Conservation (phyloP, 129 eudicot species). For the Solidago caesia region DNA sequence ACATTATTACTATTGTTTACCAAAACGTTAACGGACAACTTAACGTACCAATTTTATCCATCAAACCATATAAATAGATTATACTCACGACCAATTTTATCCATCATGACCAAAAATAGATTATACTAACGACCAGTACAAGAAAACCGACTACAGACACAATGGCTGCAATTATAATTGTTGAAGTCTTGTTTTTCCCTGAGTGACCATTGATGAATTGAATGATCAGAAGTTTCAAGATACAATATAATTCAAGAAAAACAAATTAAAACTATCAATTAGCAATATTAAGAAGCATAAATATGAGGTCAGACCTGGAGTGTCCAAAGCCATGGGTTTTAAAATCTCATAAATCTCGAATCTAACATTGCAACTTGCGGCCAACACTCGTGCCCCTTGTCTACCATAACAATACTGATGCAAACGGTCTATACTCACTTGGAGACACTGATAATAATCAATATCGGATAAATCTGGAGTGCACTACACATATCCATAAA, state of each 20-base stretch:
- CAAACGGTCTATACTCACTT: slow-evolving; percentile 17
- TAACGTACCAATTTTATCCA: slow-evolving; percentile 22
- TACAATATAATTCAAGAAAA: background rate
- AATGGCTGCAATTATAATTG: slow-evolving; percentile 12
- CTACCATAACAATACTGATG: background rate
- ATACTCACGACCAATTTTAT: background rate
- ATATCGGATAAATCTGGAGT: slow-evolving; percentile 12
- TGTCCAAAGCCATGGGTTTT: no score
- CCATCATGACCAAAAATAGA: background rate
- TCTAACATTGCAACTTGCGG: slow-evolving; percentile 31
- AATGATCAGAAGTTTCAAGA: no score
- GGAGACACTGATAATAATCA: slow-evolving; percentile 16
- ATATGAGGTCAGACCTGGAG: no score
- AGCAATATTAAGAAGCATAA: background rate
- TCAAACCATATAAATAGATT: background rate
- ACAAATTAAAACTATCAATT: no score
- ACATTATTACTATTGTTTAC: no score
- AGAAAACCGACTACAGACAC: slow-evolving; percentile 8
- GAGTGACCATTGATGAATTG: background rate
- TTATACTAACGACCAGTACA: background rate
- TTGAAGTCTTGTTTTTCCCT: background rate
- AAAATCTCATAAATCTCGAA: background rate
- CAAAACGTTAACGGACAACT: no score
- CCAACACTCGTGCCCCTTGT: slow-evolving; percentile 27
- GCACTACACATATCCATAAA: slow-evolving; percentile 26